Evolutionary conservation across 2,329 filamentous ascomycete genomes (phyloP), one percentile per base, ranked within the genome.

Genomic region (Eutypa lata): DNA sequence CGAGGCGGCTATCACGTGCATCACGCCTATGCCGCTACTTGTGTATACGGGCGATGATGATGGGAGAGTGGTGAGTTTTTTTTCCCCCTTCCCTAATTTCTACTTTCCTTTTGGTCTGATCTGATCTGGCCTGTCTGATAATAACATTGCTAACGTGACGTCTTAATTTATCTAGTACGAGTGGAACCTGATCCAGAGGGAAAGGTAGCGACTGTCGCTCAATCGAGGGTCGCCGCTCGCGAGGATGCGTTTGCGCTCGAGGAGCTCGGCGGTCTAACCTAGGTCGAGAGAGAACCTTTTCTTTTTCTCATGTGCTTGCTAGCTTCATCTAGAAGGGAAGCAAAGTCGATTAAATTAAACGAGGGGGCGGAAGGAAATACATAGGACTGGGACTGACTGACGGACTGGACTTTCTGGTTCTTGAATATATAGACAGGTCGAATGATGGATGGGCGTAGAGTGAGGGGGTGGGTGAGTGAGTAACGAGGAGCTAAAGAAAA

Each of bases 11-110:
- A 92, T 97, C 55, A 96, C 89, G 37, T 95, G 89, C 66, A 89
- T 99, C 49, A 79, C 89, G 52, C 89, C 93, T 2, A 89, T 92
- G 80, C 84, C 90, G 50, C 86, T 88, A 57, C 81, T 87, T 56
- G 86, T 97, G 10, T 97, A 97, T 71, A 96, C 92, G 0, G 94
- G 93, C 3, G 94, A 97, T 73, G 94, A 97, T 58, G 88, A 91
- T 58, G 94, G 94, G 28, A 81, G 87, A 76, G 93, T 99, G 71
- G 90, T 94, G 67, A 82, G 86, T 83, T 54, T 33, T 24, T 22
- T n/a, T 37, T 11, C 1, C 35, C n/a, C 35, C n/a, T 14, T 38
- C 13, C 13, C 13, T 38, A 6, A 7, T 18, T 16, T 24, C 4
- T 24, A 44, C 11, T n/a, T 16, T 14, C 16, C 13, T 38, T 14